Percentiles rank a stretch among this genome's conserved stretches.
phyloP scores from a whole-genome alignment of 1,284 basidiomycete species.

The Afroboletus lepidellus region DNA sequence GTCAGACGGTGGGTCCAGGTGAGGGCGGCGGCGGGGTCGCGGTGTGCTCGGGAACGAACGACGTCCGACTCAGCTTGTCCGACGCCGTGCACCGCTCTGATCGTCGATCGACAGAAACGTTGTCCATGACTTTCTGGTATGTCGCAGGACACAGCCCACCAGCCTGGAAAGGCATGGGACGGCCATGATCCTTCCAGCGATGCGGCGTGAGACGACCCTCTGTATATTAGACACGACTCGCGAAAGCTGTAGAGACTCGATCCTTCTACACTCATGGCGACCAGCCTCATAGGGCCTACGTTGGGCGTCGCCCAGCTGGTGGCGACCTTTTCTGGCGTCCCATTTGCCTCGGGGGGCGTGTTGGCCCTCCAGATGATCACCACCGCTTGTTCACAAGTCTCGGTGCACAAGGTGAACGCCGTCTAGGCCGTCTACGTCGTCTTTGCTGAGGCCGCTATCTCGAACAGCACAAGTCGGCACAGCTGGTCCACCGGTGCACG shows the following conservation, averaged over 20 bases:
- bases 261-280: slow-evolving; percentile 25
- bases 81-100: too few species aligned
- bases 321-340: slow-evolving; percentile 42
- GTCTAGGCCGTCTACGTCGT: background rate
- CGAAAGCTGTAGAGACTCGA: background rate
- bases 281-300: slow-evolving; percentile 22
- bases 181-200: too few species aligned
- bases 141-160: too few species aligned
- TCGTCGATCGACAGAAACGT: background rate
- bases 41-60: too few species aligned
- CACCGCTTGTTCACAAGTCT: slow-evolving; percentile 41
- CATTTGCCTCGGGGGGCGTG: slow-evolving; percentile 42
- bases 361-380: slow-evolving; percentile 42
- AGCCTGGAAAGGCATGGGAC: too few species aligned
- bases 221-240: slow-evolving; percentile 11
- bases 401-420: slow-evolving; percentile 43
- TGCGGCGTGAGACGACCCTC: too few species aligned
- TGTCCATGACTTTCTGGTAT: too few species aligned
- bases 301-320: slow-evolving; percentile 40
- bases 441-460: slow-evolving; percentile 8
- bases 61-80: too few species aligned
- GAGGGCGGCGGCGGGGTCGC: slow-evolving; percentile 8
- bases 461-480: slow-evolving; percentile 40
- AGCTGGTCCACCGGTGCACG: slow-evolving; percentile 42
- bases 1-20: too few species aligned